These are phyloP conservation scores for Fusarium cyanostomum DNA, from an alignment of 2,329 filamentous ascomycete species.

Conservation along the genomic window DNA sequence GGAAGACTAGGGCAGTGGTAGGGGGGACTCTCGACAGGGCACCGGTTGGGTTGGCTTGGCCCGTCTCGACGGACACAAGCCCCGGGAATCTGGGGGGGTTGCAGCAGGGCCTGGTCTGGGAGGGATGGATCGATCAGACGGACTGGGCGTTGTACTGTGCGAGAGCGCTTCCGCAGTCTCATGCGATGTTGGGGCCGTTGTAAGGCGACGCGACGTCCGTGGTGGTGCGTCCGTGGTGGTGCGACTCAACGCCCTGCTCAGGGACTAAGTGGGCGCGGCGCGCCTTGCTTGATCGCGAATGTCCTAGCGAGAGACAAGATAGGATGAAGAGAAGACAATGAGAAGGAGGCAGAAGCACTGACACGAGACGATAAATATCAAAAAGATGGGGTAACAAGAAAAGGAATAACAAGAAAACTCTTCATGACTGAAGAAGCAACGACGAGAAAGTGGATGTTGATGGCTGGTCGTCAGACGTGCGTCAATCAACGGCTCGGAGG, in stretches of 20 bases:
- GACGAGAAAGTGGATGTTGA: slow-evolving; percentile 27
- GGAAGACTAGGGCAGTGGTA: slow-evolving; percentile 41
- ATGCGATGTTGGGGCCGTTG: slow-evolving; percentile 36
- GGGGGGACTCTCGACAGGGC: slow-evolving; percentile 42
- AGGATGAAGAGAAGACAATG: slow-evolving; percentile 12
- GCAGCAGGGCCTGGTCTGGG: slow-evolving; percentile 32
- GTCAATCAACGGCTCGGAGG: slow-evolving; percentile 25
- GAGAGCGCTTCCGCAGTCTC: slow-evolving; percentile 34
- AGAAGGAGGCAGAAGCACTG: slow-evolving; percentile 8
- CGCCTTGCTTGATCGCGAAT: slow-evolving; percentile 27
- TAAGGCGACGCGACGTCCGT: slow-evolving; percentile 39
- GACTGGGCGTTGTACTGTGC: slow-evolving; percentile 38
- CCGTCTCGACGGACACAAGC: slow-evolving; percentile 42
- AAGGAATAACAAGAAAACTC: slow-evolving; percentile 24
- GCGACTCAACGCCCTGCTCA: slow-evolving; percentile 37
- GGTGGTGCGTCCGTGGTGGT: slow-evolving; percentile 40
- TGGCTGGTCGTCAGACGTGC: slow-evolving; percentile 26
- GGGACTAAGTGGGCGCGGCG: slow-evolving; percentile 21
- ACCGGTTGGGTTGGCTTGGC: slow-evolving; percentile 38
- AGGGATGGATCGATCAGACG: slow-evolving; percentile 41
- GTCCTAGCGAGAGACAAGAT: slow-evolving; percentile 24
- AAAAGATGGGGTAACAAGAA: slow-evolving; percentile 3
- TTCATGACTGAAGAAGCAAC: slow-evolving; percentile 39
- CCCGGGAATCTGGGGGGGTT: slow-evolving; percentile 45
- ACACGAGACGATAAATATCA: slow-evolving; percentile 4